A percentile compares a stretch with the other conserved stretches of the same genome.
Evolutionary conservation across 768 basidiomycete species (phyloP).

Genomic region (Suillus cothurnatus): DNA sequence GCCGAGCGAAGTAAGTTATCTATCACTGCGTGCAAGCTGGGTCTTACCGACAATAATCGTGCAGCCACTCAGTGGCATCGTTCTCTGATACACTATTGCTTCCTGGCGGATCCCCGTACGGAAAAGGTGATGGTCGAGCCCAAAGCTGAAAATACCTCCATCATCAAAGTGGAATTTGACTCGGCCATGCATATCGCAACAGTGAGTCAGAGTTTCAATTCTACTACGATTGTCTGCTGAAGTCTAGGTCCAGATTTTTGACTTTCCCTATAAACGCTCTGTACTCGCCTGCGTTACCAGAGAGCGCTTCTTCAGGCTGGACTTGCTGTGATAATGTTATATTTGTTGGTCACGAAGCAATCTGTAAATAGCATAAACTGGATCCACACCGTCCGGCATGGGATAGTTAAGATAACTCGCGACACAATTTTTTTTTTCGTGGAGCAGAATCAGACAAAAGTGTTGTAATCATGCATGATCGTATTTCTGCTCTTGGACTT

Average conservation of each 20-base stretch:
- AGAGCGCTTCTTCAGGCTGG: conserved; percentile 27
- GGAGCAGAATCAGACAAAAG: background rate
- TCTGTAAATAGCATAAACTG: background rate
- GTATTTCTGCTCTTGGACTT: no score
- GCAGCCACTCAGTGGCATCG: conserved; percentile 24
- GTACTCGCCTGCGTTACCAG: conserved; percentile 16
- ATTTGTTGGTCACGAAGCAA: background rate
- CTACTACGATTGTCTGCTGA: background rate
- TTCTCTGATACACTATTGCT: conserved; percentile 42
- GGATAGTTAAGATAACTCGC: background rate
- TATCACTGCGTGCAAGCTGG: background rate
- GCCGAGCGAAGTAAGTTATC: conserved; percentile 39
- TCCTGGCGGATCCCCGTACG: conserved; percentile 47
- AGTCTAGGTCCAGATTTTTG: conserved; percentile 19
- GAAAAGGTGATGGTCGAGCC: conserved; percentile 46
- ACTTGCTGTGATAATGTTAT: conserved; percentile 17
- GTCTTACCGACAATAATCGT: background rate
- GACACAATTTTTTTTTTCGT: background rate
- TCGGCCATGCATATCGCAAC: conserved; percentile 25
- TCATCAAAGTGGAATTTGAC: conserved; percentile 28
- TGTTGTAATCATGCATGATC: background rate
- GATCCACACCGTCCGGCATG: background rate
- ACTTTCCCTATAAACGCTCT: conserved; percentile 30
- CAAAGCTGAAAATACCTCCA: conserved; percentile 31
- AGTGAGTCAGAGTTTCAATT: conserved; percentile 9